phyloP scores from a whole-genome alignment of 1,284 basidiomycete species.

The Grifola frondosa region DNA sequence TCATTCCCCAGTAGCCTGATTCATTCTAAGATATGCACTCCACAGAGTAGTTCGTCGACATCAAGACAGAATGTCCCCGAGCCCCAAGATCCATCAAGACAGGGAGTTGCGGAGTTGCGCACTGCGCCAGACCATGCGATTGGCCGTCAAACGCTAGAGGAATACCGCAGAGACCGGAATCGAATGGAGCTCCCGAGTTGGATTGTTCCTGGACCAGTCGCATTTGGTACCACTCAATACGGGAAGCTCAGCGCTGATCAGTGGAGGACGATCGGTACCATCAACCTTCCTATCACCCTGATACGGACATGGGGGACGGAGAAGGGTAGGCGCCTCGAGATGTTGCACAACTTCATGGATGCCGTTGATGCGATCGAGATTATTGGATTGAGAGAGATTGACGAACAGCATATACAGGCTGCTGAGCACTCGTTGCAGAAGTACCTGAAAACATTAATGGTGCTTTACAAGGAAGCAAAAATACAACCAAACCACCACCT shows the following conservation, averaged over 20 bases:
- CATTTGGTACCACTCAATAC: slow-evolving; percentile 22
- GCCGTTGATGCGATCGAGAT: slow-evolving; percentile 29
- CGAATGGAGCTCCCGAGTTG: slow-evolving; percentile 26
- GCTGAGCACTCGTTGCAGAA: slow-evolving; percentile 20
- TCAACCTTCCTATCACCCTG: slow-evolving; percentile 31
- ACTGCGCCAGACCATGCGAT: background rate
- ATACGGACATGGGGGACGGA: slow-evolving; percentile 30
- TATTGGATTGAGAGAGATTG: slow-evolving; percentile 22
- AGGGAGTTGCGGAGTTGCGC: background rate
- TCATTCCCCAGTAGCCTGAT: too few relatives aligned
- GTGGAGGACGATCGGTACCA: slow-evolving; percentile 28
- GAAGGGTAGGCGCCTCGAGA: slow-evolving; percentile 8
- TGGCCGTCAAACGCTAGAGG: background rate
- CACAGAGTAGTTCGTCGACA: too few relatives aligned
- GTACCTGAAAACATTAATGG: slow-evolving; percentile 21
- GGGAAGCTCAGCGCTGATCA: slow-evolving; percentile 33
- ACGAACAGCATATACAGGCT: slow-evolving; percentile 17
- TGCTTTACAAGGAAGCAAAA: slow-evolving; percentile 26
- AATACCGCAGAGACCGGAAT: slow-evolving; percentile 19
- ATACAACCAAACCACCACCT: slow-evolving; percentile 34
- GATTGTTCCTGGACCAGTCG: slow-evolving; percentile 22
- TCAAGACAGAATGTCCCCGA: too few relatives aligned
- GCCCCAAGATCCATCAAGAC: too few relatives aligned
- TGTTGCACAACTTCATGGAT: slow-evolving; percentile 32
- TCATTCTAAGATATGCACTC: too few relatives aligned